Conservation (phyloP, 352 stramenopile species). For the Pythium sukuiense region DNA sequence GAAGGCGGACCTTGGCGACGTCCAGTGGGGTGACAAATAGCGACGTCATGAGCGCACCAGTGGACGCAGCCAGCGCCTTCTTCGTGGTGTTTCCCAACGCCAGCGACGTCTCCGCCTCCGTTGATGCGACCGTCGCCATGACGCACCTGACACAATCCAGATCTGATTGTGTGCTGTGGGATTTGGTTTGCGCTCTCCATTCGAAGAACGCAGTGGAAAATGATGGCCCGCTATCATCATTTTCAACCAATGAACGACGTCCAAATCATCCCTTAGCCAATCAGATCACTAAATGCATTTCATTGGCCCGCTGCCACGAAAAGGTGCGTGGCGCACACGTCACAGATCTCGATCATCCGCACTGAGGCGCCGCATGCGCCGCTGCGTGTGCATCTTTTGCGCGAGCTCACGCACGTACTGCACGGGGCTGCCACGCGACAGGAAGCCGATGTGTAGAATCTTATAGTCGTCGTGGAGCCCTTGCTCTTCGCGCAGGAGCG, state of each 20-base stretch:
- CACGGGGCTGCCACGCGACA: conserved; percentile 53
- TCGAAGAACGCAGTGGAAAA: conserved; percentile 15
- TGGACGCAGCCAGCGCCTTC: conserved; percentile 70
- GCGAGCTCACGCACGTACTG: conserved; percentile 47
- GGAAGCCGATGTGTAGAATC: conserved; percentile 52
- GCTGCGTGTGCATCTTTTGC: conserved; percentile 48
- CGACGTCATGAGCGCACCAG: conserved; percentile 70
- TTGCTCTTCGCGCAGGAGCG: conserved; percentile 41
- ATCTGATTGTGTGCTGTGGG: neutral
- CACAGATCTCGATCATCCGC: conserved; percentile 27
- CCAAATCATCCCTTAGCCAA: neutral
- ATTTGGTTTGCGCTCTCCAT: neutral
- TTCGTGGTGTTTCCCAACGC: conserved; percentile 48
- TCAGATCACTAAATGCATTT: neutral
- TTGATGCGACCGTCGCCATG: conserved; percentile 10
- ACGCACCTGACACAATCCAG: neutral
- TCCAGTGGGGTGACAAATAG: conserved; percentile 86
- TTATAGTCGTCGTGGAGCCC: conserved; percentile 46
- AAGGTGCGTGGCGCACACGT: conserved; percentile 15
- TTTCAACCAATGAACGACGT: conserved; percentile 1
- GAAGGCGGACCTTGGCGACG: conserved; percentile 80
- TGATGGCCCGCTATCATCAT: neutral
- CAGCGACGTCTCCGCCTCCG: neutral
- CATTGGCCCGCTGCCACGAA: neutral
- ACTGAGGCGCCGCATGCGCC: conserved; percentile 15